Conservation (phyloP, 352 stramenopile genomes). For the Stramenopiles sp. region DNA sequence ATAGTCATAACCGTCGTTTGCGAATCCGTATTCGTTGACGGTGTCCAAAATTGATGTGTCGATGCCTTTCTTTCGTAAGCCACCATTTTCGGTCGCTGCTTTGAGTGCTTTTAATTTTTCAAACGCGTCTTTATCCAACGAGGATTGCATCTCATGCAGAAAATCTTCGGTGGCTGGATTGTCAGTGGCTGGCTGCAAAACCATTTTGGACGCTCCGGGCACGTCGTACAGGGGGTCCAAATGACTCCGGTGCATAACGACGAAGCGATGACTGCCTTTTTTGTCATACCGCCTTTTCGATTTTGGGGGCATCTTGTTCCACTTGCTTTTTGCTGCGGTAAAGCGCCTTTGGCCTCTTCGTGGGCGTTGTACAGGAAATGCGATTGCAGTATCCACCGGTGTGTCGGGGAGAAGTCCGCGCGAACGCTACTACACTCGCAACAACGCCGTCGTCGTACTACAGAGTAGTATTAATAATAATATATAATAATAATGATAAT, state of each 20-base stretch:
- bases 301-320: too few relatives aligned
- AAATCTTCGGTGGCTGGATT: slow-evolving; percentile 36
- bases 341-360: too few relatives aligned
- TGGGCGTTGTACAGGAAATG: too few relatives aligned
- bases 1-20: slow-evolving; percentile 76
- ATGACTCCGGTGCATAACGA: slow-evolving; percentile 57
- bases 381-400: too few relatives aligned
- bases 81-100: slow-evolving; percentile 31
- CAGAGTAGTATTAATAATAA: too few relatives aligned
- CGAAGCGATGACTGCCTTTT: slow-evolving; percentile 56
- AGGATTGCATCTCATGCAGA: slow-evolving; percentile 32
- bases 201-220: slow-evolving; percentile 52
- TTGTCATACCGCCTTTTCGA: too few relatives aligned
- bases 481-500: too few relatives aligned
- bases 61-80: background rate
- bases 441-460: too few relatives aligned
- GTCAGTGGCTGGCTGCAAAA: slow-evolving; percentile 30
- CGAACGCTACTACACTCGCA: too few relatives aligned
- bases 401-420: too few relatives aligned
- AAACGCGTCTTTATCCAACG: slow-evolving; percentile 21
- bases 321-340: too few relatives aligned
- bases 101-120: slow-evolving; percentile 29
- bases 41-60: slow-evolving; percentile 33
- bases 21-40: slow-evolving; percentile 59
- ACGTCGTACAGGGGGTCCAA: slow-evolving; percentile 51